Evolutionary conservation across 2,329 filamentous ascomycete genomes (phyloP).

Genomic region (Paradendryphiella salina): DNA sequence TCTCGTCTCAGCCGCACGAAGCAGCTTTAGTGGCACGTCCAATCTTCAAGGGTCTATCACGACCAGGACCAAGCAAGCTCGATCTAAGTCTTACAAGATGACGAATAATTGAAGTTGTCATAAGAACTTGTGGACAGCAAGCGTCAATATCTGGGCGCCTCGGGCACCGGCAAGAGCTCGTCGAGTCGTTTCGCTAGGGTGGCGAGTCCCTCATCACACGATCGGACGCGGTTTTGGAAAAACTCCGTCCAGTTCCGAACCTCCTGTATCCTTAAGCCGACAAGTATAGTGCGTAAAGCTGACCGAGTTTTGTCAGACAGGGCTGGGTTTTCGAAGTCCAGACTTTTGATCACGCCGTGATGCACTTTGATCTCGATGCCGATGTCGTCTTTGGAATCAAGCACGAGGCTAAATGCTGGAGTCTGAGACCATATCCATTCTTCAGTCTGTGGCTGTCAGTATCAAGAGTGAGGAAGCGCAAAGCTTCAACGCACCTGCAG

Average conservation of each 20-base stretch:
- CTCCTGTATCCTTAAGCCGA: slow-evolving; percentile 55
- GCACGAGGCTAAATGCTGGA: slow-evolving; percentile 71
- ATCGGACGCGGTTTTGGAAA: slow-evolving; percentile 20
- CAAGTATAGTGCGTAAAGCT: slow-evolving; percentile 22
- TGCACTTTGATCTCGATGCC: slow-evolving; percentile 46
- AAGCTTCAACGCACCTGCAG: slow-evolving; percentile 56
- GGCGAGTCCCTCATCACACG: slow-evolving; percentile 17
- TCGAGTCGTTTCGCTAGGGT: slow-evolving; percentile 26
- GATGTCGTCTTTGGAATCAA: slow-evolving; percentile 53
- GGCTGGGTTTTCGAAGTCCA: slow-evolving; percentile 38
- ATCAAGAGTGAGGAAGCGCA: not conserved
- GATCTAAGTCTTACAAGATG: not conserved
- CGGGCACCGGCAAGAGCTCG: slow-evolving; percentile 28
- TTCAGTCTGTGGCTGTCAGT: slow-evolving; percentile 56
- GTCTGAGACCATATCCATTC: slow-evolving; percentile 87
- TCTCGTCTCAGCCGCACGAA: not conserved
- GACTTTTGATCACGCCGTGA: slow-evolving; percentile 61
- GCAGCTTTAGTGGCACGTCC: not conserved
- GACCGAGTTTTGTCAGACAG: slow-evolving; percentile 15
- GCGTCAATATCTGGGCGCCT: slow-evolving; percentile 14
- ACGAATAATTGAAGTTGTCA: not conserved
- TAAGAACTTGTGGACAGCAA: not conserved
- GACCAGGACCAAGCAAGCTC: not conserved
- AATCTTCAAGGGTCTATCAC: not conserved
- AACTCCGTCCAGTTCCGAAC: slow-evolving; percentile 48